Base-by-base conservation (phyloP, 1,284 basidiomycete genomes). In the Lentinula novae-zelandiae region DNA sequence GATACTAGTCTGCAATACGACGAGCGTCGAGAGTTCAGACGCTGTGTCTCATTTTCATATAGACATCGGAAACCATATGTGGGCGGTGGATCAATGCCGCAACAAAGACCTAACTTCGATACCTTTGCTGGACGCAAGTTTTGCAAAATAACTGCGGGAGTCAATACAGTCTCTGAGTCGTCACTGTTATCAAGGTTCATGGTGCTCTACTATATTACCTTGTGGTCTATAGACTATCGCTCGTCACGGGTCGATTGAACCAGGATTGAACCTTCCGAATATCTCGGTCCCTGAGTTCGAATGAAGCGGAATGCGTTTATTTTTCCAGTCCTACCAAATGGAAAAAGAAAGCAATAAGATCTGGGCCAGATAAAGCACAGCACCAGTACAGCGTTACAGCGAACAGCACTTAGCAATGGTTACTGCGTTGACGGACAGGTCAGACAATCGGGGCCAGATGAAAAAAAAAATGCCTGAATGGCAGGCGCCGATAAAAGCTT, bases 301-400 rank as follows among this genome's bases (percentile, higher is more conserved):
- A 27, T 27, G 27, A 27, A 27, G 3, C 27, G 27, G 0, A 27
- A 27, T 27, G 3, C 3, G 27, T 3, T 27, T 27, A 2, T 27
- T 27, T 27, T 27, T 27, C 3, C 3, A 3, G 27, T 27, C 3
- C 27, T 27, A 27, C 27, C 27, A 27, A 27, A 27, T 34, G 49
- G 6, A 31, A 49, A 51, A 40, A 54, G n/a, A 15, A 53, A 40
- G 38, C 34, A 44, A 42, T 33, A 12, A 56, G 9, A 56, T 36
- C 42, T 46, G 54, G 9, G 12, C 8, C 7, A 33, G 17, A 34
- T 22, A n/a, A 27, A 27, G 10, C 15, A 12, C 20, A 31, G 31
- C 9, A 57, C 3, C 17, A 56, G 40, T 40, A 44, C 53, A 56
- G 53, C 53, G 34, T 17, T 42, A 57, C 39, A 53, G 50, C 50